Evolutionary conservation across 2,329 filamentous ascomycete genomes (phyloP).

Genomic region (Chalaropsis thielavioides): DNA sequence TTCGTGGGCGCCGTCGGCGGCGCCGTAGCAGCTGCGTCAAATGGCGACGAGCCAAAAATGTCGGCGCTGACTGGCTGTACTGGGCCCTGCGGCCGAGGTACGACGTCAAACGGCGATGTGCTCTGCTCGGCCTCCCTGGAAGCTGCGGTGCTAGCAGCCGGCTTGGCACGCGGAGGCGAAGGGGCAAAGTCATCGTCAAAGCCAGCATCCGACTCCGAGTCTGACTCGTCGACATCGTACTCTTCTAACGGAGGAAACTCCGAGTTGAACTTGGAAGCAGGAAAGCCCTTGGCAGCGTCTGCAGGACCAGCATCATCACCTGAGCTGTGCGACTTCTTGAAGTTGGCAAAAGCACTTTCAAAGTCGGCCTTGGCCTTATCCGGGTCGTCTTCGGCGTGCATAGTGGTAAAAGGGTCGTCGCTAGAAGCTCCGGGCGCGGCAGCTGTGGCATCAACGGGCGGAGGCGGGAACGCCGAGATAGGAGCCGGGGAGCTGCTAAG

Average conservation of each 20-base stretch:
- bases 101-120: constrained; percentile 10
- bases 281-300: constrained; percentile 27
- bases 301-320: constrained; percentile 24
- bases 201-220: constrained; percentile 61
- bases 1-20: constrained; percentile 24
- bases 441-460: constrained; percentile 17
- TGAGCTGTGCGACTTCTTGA: constrained; percentile 41
- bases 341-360: constrained; percentile 70
- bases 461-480: constrained; percentile 19
- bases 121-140: constrained; percentile 19
- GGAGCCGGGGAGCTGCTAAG: constrained; percentile 1
- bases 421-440: not conserved
- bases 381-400: constrained; percentile 38
- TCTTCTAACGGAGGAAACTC: constrained; percentile 95
- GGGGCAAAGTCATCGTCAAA: constrained; percentile 90
- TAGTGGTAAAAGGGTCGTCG: constrained; percentile 8
- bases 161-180: constrained; percentile 31
- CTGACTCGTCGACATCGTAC: constrained; percentile 71
- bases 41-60: constrained; percentile 28
- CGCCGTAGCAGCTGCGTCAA: constrained; percentile 22
- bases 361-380: constrained; percentile 65
- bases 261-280: constrained; percentile 43
- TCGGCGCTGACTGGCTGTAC: constrained; percentile 23
- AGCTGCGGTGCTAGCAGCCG: constrained; percentile 20
- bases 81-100: constrained; percentile 17